Conservation (phyloP, 305 asterid species). For the Solanum hybrid region DNA sequence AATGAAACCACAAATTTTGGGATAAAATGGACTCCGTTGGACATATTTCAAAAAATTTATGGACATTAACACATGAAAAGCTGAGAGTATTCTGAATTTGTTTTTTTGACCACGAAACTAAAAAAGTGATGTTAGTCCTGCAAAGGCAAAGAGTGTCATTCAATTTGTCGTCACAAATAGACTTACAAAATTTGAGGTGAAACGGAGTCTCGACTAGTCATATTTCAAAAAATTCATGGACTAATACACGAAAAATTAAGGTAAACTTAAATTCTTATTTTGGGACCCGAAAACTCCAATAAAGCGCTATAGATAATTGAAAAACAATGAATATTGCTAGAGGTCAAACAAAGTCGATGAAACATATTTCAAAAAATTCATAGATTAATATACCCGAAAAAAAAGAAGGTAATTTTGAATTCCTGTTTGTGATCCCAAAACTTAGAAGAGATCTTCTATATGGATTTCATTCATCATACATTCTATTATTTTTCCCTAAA, state of each 20-base stretch:
- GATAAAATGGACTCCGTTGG: neutral
- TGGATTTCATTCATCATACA: neutral
- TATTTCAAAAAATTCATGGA: too few relatives aligned
- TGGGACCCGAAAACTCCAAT: neutral
- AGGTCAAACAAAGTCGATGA: neutral
- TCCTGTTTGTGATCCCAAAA: neutral
- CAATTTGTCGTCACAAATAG: neutral
- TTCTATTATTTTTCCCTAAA: neutral
- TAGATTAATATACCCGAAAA: neutral
- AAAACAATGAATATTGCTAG: neutral
- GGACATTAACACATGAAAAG: neutral
- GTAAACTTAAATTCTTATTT: too few relatives aligned
- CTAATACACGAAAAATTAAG: too few relatives aligned
- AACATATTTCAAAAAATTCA: neutral
- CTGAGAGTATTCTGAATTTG: neutral
- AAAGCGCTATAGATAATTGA: neutral
- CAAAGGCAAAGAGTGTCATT: neutral
- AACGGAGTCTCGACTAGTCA: too few relatives aligned
- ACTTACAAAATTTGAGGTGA: neutral
- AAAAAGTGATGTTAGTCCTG: neutral
- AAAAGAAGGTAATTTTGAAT: neutral
- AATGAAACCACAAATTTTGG: neutral
- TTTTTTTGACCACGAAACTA: too few relatives aligned
- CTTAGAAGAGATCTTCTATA: neutral
- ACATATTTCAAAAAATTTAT: too few relatives aligned